Evolutionary conservation across 139 green algal genomes (phyloP), one percentile per base, ranked within the genome.

Genomic region (Chlamydomonas schloesseri): DNA sequence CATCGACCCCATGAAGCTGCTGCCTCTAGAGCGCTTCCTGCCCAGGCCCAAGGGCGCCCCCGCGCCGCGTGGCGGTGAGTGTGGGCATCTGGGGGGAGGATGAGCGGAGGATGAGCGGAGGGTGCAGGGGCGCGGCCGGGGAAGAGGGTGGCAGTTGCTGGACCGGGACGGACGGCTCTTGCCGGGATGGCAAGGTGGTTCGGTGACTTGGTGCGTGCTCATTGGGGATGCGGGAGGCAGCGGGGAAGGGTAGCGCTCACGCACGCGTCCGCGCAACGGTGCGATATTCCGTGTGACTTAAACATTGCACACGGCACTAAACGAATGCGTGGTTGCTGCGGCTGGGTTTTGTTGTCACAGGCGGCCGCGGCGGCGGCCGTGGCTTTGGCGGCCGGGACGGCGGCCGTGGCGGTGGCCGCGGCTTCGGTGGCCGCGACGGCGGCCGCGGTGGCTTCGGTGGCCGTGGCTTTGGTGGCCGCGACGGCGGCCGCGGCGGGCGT

Each of bases 1-100:
- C 95, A 99, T 99, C 74, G 96, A 98, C 91, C 97, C 98, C 23
- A 89, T 93, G 33, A 98, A 83, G 90, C 93, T 98, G 70, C 90
- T 98, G 57, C 96, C 96, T 0, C 64, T 98, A 73, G 94, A 98
- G 36, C 90, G 96, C 42, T 99, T 99, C 91, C 81, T 99, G 89
- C 97, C 97, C 0, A 92, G 89, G 88, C 93, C 95, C 13, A 99
- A 98, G 91, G 96, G 95, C 21, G 93, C 93, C 1, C 82, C 85
- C 5, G 37, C 65, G 8, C 34, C 87, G 8, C 55, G 87, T 11
- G 86, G 88, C 50, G 76, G 80, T 20, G 69, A 31, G 46, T 33
- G 13, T n/a, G 34, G 46, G 37, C 11, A 15, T 65, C 47, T 14
- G 28, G 17, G 4, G 62, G 46, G 26, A 13, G 68, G 42, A 50